Base-by-base conservation (phyloP, 2,329 filamentous ascomycete species). In the Aspergillus fumigatiaffinis region DNA sequence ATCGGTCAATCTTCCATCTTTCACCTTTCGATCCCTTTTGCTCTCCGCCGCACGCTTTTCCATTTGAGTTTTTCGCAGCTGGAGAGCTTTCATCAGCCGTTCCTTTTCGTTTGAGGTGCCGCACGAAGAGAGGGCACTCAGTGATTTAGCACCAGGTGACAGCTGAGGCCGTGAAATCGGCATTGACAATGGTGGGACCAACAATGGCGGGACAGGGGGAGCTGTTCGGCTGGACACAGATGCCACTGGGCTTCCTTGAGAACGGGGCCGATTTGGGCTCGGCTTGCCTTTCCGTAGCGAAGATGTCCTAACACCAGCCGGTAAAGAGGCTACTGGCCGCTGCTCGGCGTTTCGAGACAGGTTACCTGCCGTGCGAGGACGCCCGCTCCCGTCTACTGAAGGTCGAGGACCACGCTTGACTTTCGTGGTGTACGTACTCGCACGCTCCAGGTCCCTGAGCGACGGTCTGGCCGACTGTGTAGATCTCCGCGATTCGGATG, bases 41-140 rank as follows among this genome's bases (percentile, higher is more conserved):
- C 60, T 65, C 53, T 70, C 61, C 47, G 66, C 64, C 9, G 70
- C 72, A 35, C 70, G 69, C 57, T 71, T 74, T 41, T 70, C 72
- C 70, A 87, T 86, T 73, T 91, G 92, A 75, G 89, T 91, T 74
- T 95, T 94, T 53, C 93, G 84, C 64, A 97, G 76, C 73, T 97
- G 90, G 77, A 97, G 83, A 7, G 94, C 94, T 77, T 95, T 97
- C 90, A 96, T 92, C 61, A 99, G 79, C 54, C 94, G 84, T 59
- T 90, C 86, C 77, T 95, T 97, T 73, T 99, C 94, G 0, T 91
- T 90, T 1, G 91, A 91, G 67, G 95, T 88, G n/a, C 79, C 77
- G 10, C 72, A 80, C 66, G 73, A 79, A 68, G 68, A 70, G 61
- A 75, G 61, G 64, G 77, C 77, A 72, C 68, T 83, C 73, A 68